A percentile compares a stretch with the other conserved stretches of the same genome.
Evolutionary conservation across 1,139 yeast species (phyloP).

Genomic region (Taiozyma sp.): DNA sequence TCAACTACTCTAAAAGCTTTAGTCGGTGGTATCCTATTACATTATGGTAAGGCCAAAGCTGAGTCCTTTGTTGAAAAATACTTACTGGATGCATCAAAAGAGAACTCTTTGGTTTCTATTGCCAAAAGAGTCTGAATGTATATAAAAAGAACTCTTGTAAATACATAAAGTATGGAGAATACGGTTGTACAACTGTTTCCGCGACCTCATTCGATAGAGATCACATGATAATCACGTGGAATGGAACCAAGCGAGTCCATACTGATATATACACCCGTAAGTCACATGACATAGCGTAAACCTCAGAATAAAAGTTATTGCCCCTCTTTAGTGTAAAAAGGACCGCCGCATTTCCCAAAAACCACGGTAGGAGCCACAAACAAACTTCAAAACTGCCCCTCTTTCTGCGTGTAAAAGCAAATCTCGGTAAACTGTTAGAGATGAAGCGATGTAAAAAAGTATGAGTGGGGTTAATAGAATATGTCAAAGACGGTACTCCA

Average conservation of each 20-base stretch:
- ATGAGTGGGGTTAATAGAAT: neutral
- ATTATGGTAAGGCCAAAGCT: constrained; percentile 60
- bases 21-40: constrained; percentile 73
- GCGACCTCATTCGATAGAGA: no score
- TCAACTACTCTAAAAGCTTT: constrained; percentile 72
- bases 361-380: neutral
- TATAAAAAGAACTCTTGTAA: neutral
- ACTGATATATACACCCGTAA: no score
- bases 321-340: neutral
- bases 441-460: no score
- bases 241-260: no score
- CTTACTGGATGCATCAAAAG: constrained; percentile 25
- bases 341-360: no score
- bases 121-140: constrained; percentile 5
- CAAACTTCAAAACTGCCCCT: neutral
- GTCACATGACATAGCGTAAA: no score
- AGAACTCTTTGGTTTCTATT: constrained; percentile 15
- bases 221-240: no score
- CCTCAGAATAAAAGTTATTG: no score
- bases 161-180: neutral
- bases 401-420: neutral
- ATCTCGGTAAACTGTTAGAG: no score
- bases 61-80: constrained; percentile 52
- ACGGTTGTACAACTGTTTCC: neutral
- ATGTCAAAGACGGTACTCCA: neutral